Evolutionary conservation across 78 protist species (phyloP).

Genomic region (Paulinella micropora): DNA sequence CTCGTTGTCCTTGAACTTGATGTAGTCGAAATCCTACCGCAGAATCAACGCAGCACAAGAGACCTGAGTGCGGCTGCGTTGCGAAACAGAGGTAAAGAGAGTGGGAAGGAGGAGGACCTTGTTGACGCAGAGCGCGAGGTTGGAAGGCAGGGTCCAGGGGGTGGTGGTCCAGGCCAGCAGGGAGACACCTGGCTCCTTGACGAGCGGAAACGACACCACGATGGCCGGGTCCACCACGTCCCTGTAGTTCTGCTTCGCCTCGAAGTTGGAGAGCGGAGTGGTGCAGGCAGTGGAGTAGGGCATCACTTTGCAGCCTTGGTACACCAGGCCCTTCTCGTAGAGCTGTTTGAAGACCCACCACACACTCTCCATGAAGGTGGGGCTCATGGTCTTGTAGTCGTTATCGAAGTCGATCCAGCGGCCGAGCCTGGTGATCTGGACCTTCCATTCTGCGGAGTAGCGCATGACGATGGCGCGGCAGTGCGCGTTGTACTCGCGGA

Average conservation of each 20-base stretch:
- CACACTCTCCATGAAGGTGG: slow-evolving; percentile 82
- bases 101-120: too few species aligned
- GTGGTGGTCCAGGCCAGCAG: slow-evolving; percentile 99
- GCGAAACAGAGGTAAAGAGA: too few species aligned
- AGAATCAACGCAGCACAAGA: too few species aligned
- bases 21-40: too few species aligned
- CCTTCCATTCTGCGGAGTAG: not conserved
- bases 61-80: too few species aligned
- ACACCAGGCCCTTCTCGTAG: slow-evolving; percentile 75
- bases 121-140: slow-evolving; percentile 67
- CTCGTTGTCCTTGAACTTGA: too few species aligned
- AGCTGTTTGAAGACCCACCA: slow-evolving; percentile 91
- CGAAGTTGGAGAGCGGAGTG: slow-evolving; percentile 97
- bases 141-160: slow-evolving; percentile 98
- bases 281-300: slow-evolving; percentile 53
- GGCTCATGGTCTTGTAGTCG: slow-evolving; percentile 95
- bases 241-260: slow-evolving; percentile 80
- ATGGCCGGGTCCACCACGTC: slow-evolving; percentile 77
- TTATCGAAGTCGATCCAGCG: slow-evolving; percentile 98
- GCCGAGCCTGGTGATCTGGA: slow-evolving; percentile 40
- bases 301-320: slow-evolving; percentile 79
- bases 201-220: slow-evolving; percentile 48
- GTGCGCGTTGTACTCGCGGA: not conserved
- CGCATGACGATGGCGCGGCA: slow-evolving; percentile 4
- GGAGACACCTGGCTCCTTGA: slow-evolving; percentile 30